Base-by-base conservation (phyloP, 805 yeast species). In the Candida silvicultrix region DNA sequence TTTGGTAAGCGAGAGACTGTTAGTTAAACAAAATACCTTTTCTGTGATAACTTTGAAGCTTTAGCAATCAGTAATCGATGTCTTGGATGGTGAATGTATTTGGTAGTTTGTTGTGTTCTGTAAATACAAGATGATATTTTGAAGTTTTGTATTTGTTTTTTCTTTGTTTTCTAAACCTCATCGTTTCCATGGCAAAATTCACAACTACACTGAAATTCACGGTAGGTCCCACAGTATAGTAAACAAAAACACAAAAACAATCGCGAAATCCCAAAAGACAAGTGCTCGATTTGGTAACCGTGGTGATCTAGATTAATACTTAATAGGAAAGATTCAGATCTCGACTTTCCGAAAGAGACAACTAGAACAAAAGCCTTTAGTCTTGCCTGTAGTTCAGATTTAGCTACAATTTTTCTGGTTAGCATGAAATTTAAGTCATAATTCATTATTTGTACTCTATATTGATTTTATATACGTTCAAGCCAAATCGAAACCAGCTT, bases 401-500 rank as follows among this genome's bases (percentile, higher is more conserved):
- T 23, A 9, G 9, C 9, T 23, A 23, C 25, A 23, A 23, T 23
- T 9, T 23, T 23, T 23, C n/a, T n/a, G n/a, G n/a, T n/a, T n/a
- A n/a, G n/a, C n/a, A n/a, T n/a, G n/a, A n/a, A n/a, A n/a, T n/a
- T n/a, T n/a, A n/a, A n/a, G n/a, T n/a, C n/a, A n/a, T n/a, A n/a
- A 23, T 23, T 23, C 25, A 23, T 23, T 23, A 23, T 23, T 23
- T 9, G 25, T 23, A n/a, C n/a, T n/a, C n/a, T 23, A 23, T 23
- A 23, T 23, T 23, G n/a, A n/a, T n/a, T n/a, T 6, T 23, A 23
- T 23, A 23, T 23, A 23, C 25, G 5, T 23, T 23, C 25, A 6
- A 23, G 5, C 25, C 49, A 92, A 71, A 55, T 92, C 97, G 62
- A 92, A 92, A 2, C 97, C 86, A 1, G 97, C 89, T 3, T 82